Evolutionary conservation across 495 filamentous ascomycete genomes (phyloP).

Genomic region (Daldinia childiae): DNA sequence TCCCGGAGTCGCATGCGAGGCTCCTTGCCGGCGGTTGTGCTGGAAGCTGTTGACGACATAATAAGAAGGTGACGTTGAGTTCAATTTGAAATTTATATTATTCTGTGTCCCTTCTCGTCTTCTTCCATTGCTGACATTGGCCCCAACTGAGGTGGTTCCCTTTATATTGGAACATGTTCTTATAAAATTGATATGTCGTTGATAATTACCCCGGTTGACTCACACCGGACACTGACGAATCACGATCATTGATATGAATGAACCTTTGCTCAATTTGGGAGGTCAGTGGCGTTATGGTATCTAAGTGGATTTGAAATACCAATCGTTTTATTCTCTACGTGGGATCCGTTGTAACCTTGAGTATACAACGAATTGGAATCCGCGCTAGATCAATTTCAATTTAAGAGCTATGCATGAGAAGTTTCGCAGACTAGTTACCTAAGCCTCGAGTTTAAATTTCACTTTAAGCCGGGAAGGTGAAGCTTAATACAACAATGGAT

Average conservation of each 20-base stretch:
- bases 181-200: neutral
- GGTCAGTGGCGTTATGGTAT: constrained; percentile 12
- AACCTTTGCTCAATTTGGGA: constrained; percentile 21
- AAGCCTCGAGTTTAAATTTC: neutral
- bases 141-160: neutral
- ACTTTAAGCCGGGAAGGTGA: neutral
- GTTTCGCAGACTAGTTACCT: too few relatives aligned
- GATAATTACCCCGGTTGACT: constrained; percentile 14
- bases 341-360: neutral
- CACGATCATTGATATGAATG: neutral
- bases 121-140: neutral
- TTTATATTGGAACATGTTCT: constrained; percentile 15
- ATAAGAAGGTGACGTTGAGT: neutral
- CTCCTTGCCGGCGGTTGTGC: constrained; percentile 12
- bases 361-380: neutral
- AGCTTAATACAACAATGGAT: constrained; percentile 5
- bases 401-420: neutral
- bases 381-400: neutral
- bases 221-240: constrained; percentile 24
- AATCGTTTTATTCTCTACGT: neutral
- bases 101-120: neutral
- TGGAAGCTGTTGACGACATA: constrained; percentile 31
- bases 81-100: constrained; percentile 2
- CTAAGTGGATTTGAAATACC: too few relatives aligned
- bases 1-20: constrained; percentile 52